A percentile compares a stretch with the other conserved stretches of the same genome.
Evolutionary conservation across 306 rosid genomes (phyloP).

Genomic region (Cicer yamashitae): DNA sequence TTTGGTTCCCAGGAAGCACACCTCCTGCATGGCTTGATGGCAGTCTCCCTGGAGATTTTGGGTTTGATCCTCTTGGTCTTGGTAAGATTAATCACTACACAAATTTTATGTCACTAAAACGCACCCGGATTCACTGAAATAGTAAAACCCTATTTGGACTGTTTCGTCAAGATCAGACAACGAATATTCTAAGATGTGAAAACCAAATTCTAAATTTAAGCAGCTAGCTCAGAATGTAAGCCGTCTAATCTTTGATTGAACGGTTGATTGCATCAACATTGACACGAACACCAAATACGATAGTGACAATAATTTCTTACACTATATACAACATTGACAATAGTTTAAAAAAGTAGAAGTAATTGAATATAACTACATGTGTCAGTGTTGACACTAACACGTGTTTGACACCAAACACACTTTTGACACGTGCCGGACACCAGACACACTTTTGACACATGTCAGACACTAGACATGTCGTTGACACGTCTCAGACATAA

Average conservation of each 20-base stretch:
- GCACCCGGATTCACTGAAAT: neutral
- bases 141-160: neutral
- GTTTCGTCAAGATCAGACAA: neutral
- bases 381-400: too few species aligned
- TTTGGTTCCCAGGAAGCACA: conserved; percentile 53
- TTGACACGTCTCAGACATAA: too few species aligned
- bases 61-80: conserved; percentile 56
- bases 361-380: too few species aligned
- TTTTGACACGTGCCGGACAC: too few species aligned
- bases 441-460: too few species aligned
- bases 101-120: neutral
- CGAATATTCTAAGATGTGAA: neutral
- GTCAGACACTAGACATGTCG: too few species aligned
- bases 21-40: conserved; percentile 57
- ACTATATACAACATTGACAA: too few species aligned
- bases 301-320: too few species aligned
- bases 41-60: conserved; percentile 56
- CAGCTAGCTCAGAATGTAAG: neutral
- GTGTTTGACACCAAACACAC: too few species aligned
- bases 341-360: too few species aligned
- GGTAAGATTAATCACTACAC: conserved; percentile 25
- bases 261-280: neutral
- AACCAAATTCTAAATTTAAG: neutral
- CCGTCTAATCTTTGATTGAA: neutral
- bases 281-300: neutral